phyloP scores from a whole-genome alignment of 2,329 filamentous ascomycete genomes.

The Ambrosiella beaveri region DNA sequence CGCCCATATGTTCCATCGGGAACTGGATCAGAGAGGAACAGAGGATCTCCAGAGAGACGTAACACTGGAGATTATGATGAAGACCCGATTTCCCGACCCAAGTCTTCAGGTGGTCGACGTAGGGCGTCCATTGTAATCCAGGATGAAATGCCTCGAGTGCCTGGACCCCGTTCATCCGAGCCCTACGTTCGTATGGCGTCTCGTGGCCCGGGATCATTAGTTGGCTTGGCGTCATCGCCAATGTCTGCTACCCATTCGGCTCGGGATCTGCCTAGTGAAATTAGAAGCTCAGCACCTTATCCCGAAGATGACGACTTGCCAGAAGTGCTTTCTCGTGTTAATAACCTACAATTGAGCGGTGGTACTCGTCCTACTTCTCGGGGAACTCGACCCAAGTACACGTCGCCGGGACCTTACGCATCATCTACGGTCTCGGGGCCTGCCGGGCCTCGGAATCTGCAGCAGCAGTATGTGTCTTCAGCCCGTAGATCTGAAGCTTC shows the following conservation, averaged over 20 bases:
- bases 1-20: neutral
- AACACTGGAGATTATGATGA: slow-evolving; percentile 3
- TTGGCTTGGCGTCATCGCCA: slow-evolving; percentile 9
- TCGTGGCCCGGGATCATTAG: slow-evolving; percentile 2
- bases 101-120: slow-evolving; percentile 8
- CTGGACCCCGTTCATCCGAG: slow-evolving; percentile 6
- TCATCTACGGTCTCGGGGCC: slow-evolving; percentile 9
- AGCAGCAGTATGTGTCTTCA: slow-evolving; percentile 13
- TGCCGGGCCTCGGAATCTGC: slow-evolving; percentile 16
- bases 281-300: slow-evolving; percentile 18
- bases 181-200: slow-evolving; percentile 5
- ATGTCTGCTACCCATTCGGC: slow-evolving; percentile 6
- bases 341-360: slow-evolving; percentile 13
- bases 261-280: neutral
- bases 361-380: slow-evolving; percentile 6
- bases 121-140: slow-evolving; percentile 3
- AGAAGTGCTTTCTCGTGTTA: slow-evolving; percentile 12
- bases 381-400: slow-evolving; percentile 7
- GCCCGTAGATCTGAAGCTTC: slow-evolving; percentile 5
- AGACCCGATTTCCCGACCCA: slow-evolving; percentile 1
- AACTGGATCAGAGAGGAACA: neutral
- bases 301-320: slow-evolving; percentile 22
- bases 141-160: slow-evolving; percentile 8
- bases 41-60: slow-evolving; percentile 4
- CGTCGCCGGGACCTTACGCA: slow-evolving; percentile 2